These are phyloP conservation scores for Penicillium brasilianum DNA, from an alignment of 2,329 filamentous ascomycete genomes.

Conservation along the genomic window DNA sequence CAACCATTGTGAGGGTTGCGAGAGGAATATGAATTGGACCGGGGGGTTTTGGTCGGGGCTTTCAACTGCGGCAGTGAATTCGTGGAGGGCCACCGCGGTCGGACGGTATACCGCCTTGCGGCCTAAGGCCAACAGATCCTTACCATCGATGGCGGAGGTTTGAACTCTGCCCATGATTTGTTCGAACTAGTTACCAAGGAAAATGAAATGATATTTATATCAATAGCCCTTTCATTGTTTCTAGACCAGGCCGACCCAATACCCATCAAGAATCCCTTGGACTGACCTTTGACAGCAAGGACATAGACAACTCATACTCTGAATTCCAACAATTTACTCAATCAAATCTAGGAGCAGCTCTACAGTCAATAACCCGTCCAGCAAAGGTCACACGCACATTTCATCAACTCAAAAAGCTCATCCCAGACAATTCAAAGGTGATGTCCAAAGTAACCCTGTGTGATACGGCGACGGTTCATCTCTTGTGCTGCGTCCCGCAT, in stretches of 20 bases:
- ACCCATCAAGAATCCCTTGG: too few species aligned
- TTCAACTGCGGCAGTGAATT: not conserved
- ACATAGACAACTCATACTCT: not conserved
- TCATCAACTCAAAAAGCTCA: not conserved
- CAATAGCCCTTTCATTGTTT: too few species aligned
- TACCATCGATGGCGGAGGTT: not conserved
- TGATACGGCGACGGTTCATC: not conserved
- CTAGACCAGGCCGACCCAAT: too few species aligned
- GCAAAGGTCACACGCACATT: not conserved
- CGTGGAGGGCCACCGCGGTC: constrained; percentile 2
- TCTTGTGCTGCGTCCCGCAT: not conserved
- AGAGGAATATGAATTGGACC: not conserved
- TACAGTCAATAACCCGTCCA: not conserved
- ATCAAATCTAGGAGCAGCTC: not conserved
- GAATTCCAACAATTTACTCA: too few species aligned
- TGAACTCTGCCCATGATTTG: too few species aligned
- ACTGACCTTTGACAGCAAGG: too few species aligned
- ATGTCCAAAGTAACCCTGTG: not conserved
- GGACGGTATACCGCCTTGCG: constrained; percentile 4
- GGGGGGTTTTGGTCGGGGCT: not conserved
- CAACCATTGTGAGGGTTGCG: constrained; percentile 43
- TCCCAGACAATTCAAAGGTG: not conserved
- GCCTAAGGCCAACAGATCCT: constrained; percentile 1
- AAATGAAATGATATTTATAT: too few species aligned
- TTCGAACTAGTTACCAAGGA: too few species aligned